These are phyloP conservation scores for Scheffersomyces segobiensis DNA, from an alignment of 1,139 yeast species.

Conservation along the genomic window DNA sequence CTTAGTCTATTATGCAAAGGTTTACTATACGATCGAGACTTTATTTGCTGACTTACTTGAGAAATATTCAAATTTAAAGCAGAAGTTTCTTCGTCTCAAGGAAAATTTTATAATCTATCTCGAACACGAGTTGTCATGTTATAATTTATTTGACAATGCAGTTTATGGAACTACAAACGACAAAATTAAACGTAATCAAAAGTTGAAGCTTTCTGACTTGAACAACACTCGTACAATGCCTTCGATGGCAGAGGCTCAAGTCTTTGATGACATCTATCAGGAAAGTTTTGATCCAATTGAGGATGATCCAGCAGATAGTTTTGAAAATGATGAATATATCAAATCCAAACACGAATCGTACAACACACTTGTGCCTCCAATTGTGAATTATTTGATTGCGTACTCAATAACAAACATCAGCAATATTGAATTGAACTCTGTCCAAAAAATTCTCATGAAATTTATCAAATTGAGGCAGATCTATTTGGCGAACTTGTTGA, in stretches of 20 bases:
- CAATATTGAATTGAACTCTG: conserved; percentile 16
- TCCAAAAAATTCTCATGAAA: conserved; percentile 21
- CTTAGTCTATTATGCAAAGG: conserved; percentile 35
- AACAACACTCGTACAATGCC: background rate
- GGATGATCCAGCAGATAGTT: conserved; percentile 6
- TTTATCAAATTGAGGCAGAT: conserved; percentile 27
- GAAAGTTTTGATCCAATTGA: conserved; percentile 19
- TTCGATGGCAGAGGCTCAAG: background rate
- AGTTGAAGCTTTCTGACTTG: conserved; percentile 10
- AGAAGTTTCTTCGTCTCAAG: conserved; percentile 24
- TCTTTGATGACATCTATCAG: conserved; percentile 15
- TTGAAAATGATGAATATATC: conserved; percentile 12
- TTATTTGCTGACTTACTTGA: conserved; percentile 23
- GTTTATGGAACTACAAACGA: conserved; percentile 13
- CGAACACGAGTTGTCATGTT: conserved; percentile 27
- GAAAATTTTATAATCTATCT: conserved; percentile 23
- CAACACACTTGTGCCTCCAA: conserved; percentile 26
- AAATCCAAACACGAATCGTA: conserved; percentile 12
- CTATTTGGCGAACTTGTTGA: conserved; percentile 19
- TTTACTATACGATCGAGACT: conserved; percentile 32
- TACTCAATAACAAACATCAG: conserved; percentile 29
- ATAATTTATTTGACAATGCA: conserved; percentile 13
- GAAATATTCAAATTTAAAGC: conserved; percentile 14
- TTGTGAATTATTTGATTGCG: conserved; percentile 35
- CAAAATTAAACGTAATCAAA: conserved; percentile 15